Base-by-base conservation (phyloP, 1,139 yeast species). In the Yamadazyma dushanensis region DNA sequence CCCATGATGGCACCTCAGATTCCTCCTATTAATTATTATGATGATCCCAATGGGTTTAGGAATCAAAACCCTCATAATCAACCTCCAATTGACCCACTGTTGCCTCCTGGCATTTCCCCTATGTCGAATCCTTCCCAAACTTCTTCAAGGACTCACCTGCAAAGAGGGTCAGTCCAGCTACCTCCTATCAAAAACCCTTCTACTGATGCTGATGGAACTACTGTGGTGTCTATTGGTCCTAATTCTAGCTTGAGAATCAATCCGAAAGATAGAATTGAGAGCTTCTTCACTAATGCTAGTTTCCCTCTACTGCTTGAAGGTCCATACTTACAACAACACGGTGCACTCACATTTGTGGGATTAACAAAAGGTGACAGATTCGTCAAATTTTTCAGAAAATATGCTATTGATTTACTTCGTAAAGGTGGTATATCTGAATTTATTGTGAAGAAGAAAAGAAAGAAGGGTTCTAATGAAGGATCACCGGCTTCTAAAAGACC, bases 321-420 rank as follows among this genome's bases (percentile, higher is more conserved):
- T 2, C 56, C 61, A 1, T 46, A 47, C 27, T 60, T 72, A 61
- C 73, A 68, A 40, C 63, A 59, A 29, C 73, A 68, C 36, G 76
- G 76, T 2, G 54, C 60, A n/a, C 44, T 70, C 18, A 64, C 73
- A 2, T 70, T 66, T 38, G 57, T 68, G 29, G 76, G 75, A 1
- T 49, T 70, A 28, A 63, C 71, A 4, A 70, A 70, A 40, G 56
- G 66, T 39, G 76, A 70, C 43, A 65, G 70, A 5, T 70, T 63
- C 42, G 59, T 67, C 24, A 63, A 63, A 35, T 56, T 68, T 28
- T 53, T 70, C 28, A 53, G 76, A 25, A 59, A 61, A 31, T 70
- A 60, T 47, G 63, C 68, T 3, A 53, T 66, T 5, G 51, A 57
- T 17, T 49, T 70, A 8, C 57, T 69, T 38, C 52, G 55, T 36